These are phyloP conservation scores for Leishmania tropica DNA, from an alignment of 208 protist species.

Conservation along the genomic window DNA sequence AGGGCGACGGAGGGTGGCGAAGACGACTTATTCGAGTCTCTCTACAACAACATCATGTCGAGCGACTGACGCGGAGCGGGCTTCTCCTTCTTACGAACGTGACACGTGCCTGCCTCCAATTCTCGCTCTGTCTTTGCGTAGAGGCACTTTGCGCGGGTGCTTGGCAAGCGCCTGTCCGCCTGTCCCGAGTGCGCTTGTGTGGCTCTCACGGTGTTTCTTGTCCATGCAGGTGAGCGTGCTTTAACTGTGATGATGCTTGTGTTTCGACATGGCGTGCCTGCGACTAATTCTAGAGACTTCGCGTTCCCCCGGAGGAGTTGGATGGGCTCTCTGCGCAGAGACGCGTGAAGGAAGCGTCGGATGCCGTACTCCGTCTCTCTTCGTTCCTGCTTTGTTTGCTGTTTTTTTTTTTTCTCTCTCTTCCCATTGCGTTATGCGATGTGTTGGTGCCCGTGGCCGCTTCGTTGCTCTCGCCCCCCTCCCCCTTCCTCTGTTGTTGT, in stretches of 20 bases:
- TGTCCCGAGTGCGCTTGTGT: neutral
- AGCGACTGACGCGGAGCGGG: conserved; percentile 9
- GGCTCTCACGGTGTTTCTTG: too few relatives aligned
- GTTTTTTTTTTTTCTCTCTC: neutral
- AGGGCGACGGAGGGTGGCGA: neutral
- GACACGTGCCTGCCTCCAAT: neutral
- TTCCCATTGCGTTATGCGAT: neutral
- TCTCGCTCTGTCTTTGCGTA: neutral
- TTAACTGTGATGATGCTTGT: neutral
- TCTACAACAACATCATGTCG: conserved; percentile 64
- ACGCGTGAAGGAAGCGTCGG: neutral
- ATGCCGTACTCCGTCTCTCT: neutral
- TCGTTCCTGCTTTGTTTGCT: neutral
- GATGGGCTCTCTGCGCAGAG: neutral
- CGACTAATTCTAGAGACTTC: neutral
- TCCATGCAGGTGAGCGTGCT: neutral
- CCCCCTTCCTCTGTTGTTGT: neutral
- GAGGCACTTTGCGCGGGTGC: neutral
- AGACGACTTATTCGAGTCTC: conserved; percentile 51
- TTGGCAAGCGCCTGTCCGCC: neutral
- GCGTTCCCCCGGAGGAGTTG: neutral
- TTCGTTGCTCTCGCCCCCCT: neutral
- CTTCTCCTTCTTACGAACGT: neutral
- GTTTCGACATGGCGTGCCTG: neutral
- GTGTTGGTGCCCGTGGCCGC: neutral